phyloP scores from a whole-genome alignment of 1,284 basidiomycete genomes.

The Melampsora abietis-canadensis region DNA sequence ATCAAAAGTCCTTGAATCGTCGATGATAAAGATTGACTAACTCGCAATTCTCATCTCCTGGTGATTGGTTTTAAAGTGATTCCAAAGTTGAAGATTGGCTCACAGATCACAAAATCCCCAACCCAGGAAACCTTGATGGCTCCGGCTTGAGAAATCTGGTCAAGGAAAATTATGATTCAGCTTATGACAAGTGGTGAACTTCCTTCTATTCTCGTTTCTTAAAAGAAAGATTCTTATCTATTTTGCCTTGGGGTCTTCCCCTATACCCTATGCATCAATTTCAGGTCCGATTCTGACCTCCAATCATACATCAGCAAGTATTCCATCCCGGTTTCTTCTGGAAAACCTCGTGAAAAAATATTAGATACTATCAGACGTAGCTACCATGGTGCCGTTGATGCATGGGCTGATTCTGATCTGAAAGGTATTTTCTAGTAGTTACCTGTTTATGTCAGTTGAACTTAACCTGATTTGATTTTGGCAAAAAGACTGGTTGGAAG shows the following conservation, averaged over 20 bases:
- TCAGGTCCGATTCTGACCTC: constrained; percentile 47
- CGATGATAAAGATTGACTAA: neutral
- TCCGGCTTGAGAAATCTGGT: constrained; percentile 50
- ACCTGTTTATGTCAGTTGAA: neutral
- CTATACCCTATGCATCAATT: no score
- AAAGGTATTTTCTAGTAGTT: constrained; percentile 8
- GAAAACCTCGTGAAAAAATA: constrained; percentile 44
- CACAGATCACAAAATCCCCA: constrained; percentile 64
- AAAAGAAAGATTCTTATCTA: neutral
- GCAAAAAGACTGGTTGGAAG: constrained; percentile 36
- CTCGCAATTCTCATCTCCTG: neutral
- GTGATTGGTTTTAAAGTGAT: constrained; percentile 14
- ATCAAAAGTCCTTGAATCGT: neutral
- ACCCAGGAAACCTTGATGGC: constrained; percentile 53
- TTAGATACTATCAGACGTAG: constrained; percentile 46
- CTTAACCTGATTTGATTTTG: neutral
- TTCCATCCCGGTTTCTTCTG: constrained; percentile 44
- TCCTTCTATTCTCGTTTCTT: neutral
- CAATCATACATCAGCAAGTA: constrained; percentile 44
- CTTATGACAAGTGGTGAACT: constrained; percentile 45
- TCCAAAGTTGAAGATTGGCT: constrained; percentile 67
- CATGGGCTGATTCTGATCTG: constrained; percentile 46
- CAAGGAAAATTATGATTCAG: constrained; percentile 47
- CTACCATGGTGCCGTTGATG: constrained; percentile 46
- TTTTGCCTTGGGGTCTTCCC: neutral